Conservation (phyloP, 2,329 filamentous ascomycete genomes). For the Aspergillus chevalieri region DNA sequence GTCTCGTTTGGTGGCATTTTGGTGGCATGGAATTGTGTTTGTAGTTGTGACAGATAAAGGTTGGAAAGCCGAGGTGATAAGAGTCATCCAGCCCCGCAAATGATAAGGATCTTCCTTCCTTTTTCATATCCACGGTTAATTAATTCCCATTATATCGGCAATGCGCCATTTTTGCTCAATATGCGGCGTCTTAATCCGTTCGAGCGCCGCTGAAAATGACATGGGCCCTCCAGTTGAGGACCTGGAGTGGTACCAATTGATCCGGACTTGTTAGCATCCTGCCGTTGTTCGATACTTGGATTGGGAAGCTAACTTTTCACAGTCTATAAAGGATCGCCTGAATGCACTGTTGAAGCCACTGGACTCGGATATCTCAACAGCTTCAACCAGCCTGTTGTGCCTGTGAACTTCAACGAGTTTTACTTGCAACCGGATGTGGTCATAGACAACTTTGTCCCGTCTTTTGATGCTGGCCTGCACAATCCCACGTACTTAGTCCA, state of each 20-base stretch:
- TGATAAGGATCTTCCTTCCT: neutral
- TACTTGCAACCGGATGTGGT: neutral
- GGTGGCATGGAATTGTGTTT: neutral
- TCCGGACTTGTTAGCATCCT: neutral
- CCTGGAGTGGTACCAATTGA: neutral
- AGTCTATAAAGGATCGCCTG: neutral
- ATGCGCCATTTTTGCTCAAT: neutral
- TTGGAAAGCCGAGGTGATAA: neutral
- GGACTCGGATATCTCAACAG: neutral
- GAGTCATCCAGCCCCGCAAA: neutral
- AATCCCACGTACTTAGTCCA: neutral
- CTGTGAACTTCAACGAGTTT: neutral
- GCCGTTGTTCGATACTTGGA: neutral
- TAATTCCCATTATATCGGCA: neutral
- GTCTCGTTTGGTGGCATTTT: constrained; percentile 24
- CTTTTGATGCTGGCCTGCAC: too few relatives aligned
- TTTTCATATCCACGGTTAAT: neutral
- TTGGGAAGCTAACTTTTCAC: too few relatives aligned
- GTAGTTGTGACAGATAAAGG: neutral
- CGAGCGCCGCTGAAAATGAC: neutral
- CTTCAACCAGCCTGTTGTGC: neutral
- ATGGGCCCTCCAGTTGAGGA: neutral
- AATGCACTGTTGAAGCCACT: neutral
- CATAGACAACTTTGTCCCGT: neutral
- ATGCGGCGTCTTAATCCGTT: neutral